These are phyloP conservation scores for Plantago ovata DNA, from an alignment of 257 asterid species.

Conservation along the genomic window DNA sequence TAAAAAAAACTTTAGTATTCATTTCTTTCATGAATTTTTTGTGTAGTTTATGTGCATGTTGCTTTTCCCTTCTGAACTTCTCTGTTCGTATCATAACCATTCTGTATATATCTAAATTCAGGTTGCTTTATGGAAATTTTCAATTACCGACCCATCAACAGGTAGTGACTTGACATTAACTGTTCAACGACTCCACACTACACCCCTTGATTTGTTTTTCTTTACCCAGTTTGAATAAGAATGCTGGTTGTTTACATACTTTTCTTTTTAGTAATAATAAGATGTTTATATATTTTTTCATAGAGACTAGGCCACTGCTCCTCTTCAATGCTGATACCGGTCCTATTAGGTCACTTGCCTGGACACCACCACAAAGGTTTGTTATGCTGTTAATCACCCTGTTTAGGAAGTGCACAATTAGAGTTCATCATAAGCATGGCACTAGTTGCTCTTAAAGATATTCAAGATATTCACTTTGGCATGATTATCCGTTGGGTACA, in stretches of 20 bases:
- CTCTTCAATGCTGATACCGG: slow-evolving; percentile 78
- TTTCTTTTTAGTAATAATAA: neutral
- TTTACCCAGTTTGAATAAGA: slow-evolving; percentile 16
- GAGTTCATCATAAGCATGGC: too few relatives aligned
- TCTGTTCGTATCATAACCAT: slow-evolving; percentile 11
- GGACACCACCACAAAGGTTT: slow-evolving; percentile 79
- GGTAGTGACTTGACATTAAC: slow-evolving; percentile 47
- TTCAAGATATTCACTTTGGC: too few relatives aligned
- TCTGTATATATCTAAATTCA: slow-evolving; percentile 30
- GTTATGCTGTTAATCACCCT: slow-evolving; percentile 22
- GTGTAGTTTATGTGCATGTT: neutral
- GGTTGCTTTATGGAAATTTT: slow-evolving; percentile 95
- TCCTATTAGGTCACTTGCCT: slow-evolving; percentile 81
- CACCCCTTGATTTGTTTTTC: slow-evolving; percentile 1
- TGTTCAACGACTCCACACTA: slow-evolving; percentile 16
- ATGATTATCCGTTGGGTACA: too few relatives aligned
- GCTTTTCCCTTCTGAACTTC: slow-evolving; percentile 2
- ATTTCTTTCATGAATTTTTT: too few relatives aligned
- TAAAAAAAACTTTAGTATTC: too few relatives aligned
- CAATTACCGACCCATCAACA: slow-evolving; percentile 47
- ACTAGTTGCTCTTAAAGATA: too few relatives aligned
- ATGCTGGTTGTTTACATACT: slow-evolving; percentile 4
- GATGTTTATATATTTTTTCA: slow-evolving; percentile 29
- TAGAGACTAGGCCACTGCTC: slow-evolving; percentile 83
- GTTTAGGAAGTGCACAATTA: neutral